Percentiles rank a stretch among this genome's conserved stretches.
Evolutionary conservation across 2,329 filamentous ascomycete genomes (phyloP).

Genomic region (Curvularia hawaiiensis): DNA sequence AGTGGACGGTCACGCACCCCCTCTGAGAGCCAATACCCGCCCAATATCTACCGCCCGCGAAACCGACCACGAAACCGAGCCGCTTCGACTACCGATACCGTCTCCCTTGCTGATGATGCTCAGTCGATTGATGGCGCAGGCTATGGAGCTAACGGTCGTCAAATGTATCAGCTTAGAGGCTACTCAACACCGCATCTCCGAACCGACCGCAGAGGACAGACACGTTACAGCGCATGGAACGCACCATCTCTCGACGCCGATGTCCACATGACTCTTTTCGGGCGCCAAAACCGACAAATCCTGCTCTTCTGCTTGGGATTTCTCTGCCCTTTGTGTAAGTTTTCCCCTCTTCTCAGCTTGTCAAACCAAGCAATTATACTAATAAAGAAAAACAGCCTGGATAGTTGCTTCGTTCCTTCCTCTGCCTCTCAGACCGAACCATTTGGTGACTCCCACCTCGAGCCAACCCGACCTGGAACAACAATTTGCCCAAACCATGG

Average conservation of each 20-base stretch:
- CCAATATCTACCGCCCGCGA: constrained; percentile 46
- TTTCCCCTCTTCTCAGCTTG: neutral
- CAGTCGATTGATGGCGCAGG: constrained; percentile 37
- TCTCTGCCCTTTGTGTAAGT: constrained; percentile 66
- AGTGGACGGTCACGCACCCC: constrained; percentile 46
- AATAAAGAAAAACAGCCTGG: constrained; percentile 63
- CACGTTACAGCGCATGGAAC: constrained; percentile 68
- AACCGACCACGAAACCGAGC: constrained; percentile 43
- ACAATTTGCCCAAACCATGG: constrained; percentile 52
- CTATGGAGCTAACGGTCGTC: constrained; percentile 33
- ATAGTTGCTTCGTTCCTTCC: constrained; percentile 78
- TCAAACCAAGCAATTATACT: constrained; percentile 23
- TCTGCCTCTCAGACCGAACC: constrained; percentile 63
- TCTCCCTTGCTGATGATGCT: constrained; percentile 35
- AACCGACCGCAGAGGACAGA: constrained; percentile 50
- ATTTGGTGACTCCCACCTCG: constrained; percentile 40
- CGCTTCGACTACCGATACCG: constrained; percentile 35
- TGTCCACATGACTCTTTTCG: constrained; percentile 64
- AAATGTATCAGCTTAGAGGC: constrained; percentile 33
- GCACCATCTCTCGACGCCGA: constrained; percentile 73
- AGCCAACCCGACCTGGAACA: constrained; percentile 49
- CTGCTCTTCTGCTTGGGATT: constrained; percentile 78
- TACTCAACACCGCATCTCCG: constrained; percentile 46
- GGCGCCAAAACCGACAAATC: constrained; percentile 74
- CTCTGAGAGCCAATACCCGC: constrained; percentile 45